Conservation (phyloP, 148 eudicot species). For the Chenopodium suecicum region DNA sequence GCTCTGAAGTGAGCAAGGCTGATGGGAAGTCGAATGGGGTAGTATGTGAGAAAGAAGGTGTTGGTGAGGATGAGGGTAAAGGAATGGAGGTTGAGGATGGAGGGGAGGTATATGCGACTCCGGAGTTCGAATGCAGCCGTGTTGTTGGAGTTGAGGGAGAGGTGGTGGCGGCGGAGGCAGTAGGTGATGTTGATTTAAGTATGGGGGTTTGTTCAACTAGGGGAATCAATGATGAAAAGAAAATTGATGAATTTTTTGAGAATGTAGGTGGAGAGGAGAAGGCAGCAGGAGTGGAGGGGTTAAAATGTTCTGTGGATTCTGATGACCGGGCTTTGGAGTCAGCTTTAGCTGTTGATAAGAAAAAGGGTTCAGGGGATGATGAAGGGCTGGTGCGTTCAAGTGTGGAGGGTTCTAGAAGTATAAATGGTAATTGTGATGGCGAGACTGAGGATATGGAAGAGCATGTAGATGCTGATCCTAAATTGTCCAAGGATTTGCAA, state of each 20-base stretch:
- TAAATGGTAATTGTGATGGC: constrained; percentile 1
- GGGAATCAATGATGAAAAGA: not conserved
- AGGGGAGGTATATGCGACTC: constrained; percentile 13
- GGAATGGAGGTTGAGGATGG: constrained; percentile 20
- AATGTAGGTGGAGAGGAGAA: constrained; percentile 14
- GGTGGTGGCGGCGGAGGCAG: constrained; percentile 18
- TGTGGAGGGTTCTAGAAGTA: constrained; percentile 10
- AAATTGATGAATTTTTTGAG: constrained; percentile 10
- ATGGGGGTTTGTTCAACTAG: not conserved
- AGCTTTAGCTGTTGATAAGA: not conserved
- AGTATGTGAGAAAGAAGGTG: constrained; percentile 9
- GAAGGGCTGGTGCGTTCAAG: not conserved
- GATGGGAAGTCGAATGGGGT: constrained; percentile 14
- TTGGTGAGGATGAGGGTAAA: constrained; percentile 12
- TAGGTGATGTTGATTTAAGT: not conserved
- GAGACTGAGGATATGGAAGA: constrained; percentile 1
- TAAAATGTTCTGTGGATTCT: constrained; percentile 9
- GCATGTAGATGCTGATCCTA: constrained; percentile 13
- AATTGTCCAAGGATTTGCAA: not conserved
- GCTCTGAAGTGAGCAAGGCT: constrained; percentile 12
- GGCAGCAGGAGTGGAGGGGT: constrained; percentile 29
- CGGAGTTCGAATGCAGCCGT: not conserved
- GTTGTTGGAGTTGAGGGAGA: constrained; percentile 1
- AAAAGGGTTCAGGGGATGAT: constrained; percentile 29
- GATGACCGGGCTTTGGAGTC: not conserved